phyloP scores from a whole-genome alignment of 31 red algal species.

The Porphyra umbilicalis region DNA sequence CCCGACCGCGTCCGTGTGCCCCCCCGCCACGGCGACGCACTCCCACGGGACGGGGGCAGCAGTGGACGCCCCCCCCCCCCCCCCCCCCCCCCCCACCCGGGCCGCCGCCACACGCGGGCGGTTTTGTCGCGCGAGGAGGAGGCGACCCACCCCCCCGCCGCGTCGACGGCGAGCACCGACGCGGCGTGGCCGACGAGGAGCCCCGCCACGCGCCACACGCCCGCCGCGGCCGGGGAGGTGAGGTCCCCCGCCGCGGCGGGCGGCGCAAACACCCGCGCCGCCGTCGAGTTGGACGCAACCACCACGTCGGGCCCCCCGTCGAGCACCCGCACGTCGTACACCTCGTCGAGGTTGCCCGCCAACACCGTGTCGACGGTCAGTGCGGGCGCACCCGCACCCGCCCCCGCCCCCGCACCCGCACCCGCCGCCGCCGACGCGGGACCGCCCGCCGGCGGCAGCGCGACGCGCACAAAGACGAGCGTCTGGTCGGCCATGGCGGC shows the following conservation, averaged over 20 bases:
- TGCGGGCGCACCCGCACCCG: background rate
- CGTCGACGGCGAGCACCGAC: constrained; percentile 43
- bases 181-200: constrained; percentile 38
- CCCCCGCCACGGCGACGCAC: constrained; percentile 50
- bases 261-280: constrained; percentile 24
- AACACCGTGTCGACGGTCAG: background rate
- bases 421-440: background rate
- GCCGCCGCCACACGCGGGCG: constrained; percentile 47
- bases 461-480: constrained; percentile 14
- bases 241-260: background rate
- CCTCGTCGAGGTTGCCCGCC: constrained; percentile 68
- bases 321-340: constrained; percentile 54
- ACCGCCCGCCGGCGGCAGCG: background rate
- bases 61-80: background rate
- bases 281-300: constrained; percentile 44
- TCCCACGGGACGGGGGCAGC: constrained; percentile 10
- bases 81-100: too few relatives aligned
- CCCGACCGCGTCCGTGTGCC: constrained; percentile 68
- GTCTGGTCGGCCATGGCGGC: constrained; percentile 44
- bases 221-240: background rate
- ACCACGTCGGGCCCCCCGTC: constrained; percentile 6
- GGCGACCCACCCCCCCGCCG: constrained; percentile 18
- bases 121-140: constrained; percentile 33
- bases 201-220: constrained; percentile 22
- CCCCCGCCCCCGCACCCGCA: too few relatives aligned